phyloP scores from a whole-genome alignment of 371 early-diverging fungal species.

The Saksenaea vasiformis region DNA sequence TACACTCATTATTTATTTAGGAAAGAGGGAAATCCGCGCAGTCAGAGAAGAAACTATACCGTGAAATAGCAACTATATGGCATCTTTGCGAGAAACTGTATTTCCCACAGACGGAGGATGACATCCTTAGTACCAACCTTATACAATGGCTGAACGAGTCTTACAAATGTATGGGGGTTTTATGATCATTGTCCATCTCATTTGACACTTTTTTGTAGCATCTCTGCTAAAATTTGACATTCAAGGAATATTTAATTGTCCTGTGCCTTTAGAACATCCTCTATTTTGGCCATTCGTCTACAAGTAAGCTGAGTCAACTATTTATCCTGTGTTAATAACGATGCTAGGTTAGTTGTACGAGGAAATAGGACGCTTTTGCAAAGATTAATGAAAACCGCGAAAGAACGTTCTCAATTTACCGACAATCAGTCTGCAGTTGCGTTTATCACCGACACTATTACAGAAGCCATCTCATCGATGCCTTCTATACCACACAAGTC shows the following conservation, averaged over 20 bases:
- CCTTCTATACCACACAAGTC: not conserved
- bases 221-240: not conserved
- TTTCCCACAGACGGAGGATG: not conserved
- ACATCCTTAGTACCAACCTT: not conserved
- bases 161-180: not conserved
- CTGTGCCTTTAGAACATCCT: not conserved
- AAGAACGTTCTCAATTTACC: not conserved
- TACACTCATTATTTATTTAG: not conserved
- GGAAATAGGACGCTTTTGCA: not conserved
- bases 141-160: not conserved
- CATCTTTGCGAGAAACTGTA: conserved; percentile 1
- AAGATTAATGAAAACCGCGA: not conserved
- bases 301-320: not conserved
- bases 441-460: not conserved
- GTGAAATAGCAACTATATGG: not conserved
- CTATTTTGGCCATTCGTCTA: conserved; percentile 2
- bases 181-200: not conserved
- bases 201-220: not conserved
- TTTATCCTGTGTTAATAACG: not conserved
- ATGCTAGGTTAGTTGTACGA: not conserved
- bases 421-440: not conserved
- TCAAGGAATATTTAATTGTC: not conserved
- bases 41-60: not conserved
- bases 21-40: not conserved
- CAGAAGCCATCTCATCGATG: not conserved